Percentiles rank a stretch among this genome's conserved stretches.
Evolutionary conservation across 352 stramenopile genomes (phyloP).

Genomic region (Vaucheria bursata): DNA sequence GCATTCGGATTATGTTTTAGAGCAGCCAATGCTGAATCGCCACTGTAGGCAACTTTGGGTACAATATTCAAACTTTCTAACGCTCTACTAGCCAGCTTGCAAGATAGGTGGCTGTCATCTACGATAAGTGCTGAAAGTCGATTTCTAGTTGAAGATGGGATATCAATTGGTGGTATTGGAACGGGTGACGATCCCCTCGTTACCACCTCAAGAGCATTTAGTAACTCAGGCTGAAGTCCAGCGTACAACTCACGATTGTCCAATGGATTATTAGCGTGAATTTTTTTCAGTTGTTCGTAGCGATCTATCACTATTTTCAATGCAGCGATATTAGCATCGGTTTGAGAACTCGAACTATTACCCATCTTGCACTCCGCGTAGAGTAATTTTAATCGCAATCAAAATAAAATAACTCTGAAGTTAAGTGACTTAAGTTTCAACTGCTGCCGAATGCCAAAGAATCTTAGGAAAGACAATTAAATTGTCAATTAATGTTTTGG

Average conservation of each 20-base stretch:
- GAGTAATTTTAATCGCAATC: too few relatives aligned
- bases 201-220: slow-evolving; percentile 3
- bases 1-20: background rate
- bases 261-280: background rate
- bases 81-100: slow-evolving; percentile 9
- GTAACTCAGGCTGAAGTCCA: slow-evolving; percentile 11
- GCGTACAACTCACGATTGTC: slow-evolving; percentile 10
- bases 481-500: too few relatives aligned
- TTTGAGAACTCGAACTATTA: background rate
- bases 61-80: background rate
- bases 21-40: background rate
- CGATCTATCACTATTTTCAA: background rate
- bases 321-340: background rate
- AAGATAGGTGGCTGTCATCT: slow-evolving; percentile 23
- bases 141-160: background rate
- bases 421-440: too few relatives aligned
- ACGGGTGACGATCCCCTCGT: background rate
- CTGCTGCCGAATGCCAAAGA: too few relatives aligned
- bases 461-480: too few relatives aligned
- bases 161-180: background rate
- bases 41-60: slow-evolving; percentile 9
- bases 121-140: slow-evolving; percentile 17
- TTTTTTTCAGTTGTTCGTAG: slow-evolving; percentile 21
- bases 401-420: too few relatives aligned
- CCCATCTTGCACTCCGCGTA: background rate